Base-by-base conservation (phyloP, 805 yeast species). In the Saccharomycopsis sp. region DNA sequence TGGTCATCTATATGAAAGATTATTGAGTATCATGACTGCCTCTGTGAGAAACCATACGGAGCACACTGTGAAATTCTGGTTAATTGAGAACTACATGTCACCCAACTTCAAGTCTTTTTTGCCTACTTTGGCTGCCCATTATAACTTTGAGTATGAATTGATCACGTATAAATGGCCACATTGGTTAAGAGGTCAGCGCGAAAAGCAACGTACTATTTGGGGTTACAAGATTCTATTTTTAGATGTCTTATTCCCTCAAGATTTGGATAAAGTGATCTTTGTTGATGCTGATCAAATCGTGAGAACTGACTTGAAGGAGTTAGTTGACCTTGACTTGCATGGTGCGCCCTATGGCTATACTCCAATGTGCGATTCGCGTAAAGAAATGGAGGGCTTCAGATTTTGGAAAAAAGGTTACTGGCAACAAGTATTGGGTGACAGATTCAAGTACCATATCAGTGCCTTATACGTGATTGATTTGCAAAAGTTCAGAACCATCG, bases 381-480 rank as follows among this genome's bases (percentile, higher is more conserved):
- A 70, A 24, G 95, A 87, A 64, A 86, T 85, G 85, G 92, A 87
- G 67, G 95, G 92, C 0, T 89, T 78, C 69, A 70, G 94, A 62
- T 94, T 92, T 72, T 94, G 98, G 99, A 86, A 90, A 65, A 80
- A 82, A 61, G 98, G 97, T 0, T 92, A 89, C 70, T 92, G 99
- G 99, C 73, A 81, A 59, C 75, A 77, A 2, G 76, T 78, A 24
- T 73, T 92, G 50, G 78, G 82, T 47, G 77, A 78, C 8, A 73
- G 75, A 37, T 64, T 66, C 37, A 85, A 82, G 58, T 87, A 90
- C 68, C 95, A 91, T 65, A 87, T 88, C 62, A 84, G 95, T 70
- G 97, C 97, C 0, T 75, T 88, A 21, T 91, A 83, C 65, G 88
- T 91, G 5, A 85, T 91, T 54, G 96, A 94, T 69, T 76, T 94